Base-by-base conservation (phyloP, 495 filamentous ascomycete species). In the Penicillium coprophilum region DNA sequence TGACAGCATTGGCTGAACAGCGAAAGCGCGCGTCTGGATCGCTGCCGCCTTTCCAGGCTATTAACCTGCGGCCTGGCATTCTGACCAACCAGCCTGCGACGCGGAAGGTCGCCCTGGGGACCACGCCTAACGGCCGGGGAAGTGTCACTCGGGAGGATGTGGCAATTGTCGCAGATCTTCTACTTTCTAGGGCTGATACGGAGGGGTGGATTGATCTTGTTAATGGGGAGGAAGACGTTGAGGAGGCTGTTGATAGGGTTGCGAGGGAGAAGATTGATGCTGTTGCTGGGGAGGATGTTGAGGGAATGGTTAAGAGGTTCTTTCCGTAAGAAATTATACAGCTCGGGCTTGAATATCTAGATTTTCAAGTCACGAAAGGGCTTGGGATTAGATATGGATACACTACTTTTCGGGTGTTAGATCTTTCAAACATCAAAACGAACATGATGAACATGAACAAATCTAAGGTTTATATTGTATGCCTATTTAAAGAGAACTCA, bases 31-130 rank as follows among this genome's bases (percentile, higher is more conserved):
- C 77, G 34, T 75, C 77, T 58, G 63, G 75, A 38, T n/a, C 34
- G 15, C 8, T n/a, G 10, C 58, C 54, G 13, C 65, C 74, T 3
- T 84, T 89, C 70, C 79, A 82, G 57, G 85, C 81, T 31, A 89
- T 93, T 55, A 77, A 79, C 55, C 69, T 96, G 38, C 80, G 91
- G 10, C 90, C 90, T 0, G 89, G 87, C 0, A 50, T 55, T 4
- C 67, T 96, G 73, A 87, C 71, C 9, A 72, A 84, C 63, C 79
- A 82, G 21, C 70, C 76, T 28, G 82, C 80, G 8, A 83, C 79
- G 3, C 80, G 85, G 4, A 80, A 74, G 58, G 83, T 94, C 3
- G 73, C 72, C 38, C 62, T 96, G 41, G 91, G 91, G 4, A 86
- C 80, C 71, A 82, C 82, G 20, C 28, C 49, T 7, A 72, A 53